These are phyloP conservation scores for Delitschia confertaspora DNA, from an alignment of 495 filamentous ascomycete species.

Conservation along the genomic window DNA sequence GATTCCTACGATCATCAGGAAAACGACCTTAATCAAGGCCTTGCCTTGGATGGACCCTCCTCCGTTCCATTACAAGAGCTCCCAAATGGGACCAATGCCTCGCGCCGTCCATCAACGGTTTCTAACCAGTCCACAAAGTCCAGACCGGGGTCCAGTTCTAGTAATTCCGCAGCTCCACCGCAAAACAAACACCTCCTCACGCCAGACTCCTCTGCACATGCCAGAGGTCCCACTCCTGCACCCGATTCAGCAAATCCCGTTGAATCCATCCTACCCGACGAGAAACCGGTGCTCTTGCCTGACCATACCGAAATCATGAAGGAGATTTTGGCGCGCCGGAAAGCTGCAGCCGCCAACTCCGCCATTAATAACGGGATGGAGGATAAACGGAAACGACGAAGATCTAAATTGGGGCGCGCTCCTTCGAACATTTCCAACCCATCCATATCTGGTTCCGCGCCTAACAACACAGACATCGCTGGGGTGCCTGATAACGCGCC, in stretches of 20 bases:
- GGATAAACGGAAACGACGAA: constrained; percentile 6
- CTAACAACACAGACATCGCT: background rate
- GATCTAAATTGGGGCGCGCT: constrained; percentile 22
- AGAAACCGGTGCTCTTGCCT: background rate
- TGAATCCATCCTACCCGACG: background rate
- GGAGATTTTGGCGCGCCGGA: constrained; percentile 8
- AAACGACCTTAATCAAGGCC: background rate
- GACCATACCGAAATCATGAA: constrained; percentile 2
- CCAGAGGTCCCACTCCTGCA: constrained; percentile 4
- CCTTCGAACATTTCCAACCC: constrained; percentile 12
- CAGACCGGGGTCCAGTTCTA: constrained; percentile 9
- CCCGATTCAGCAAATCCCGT: constrained; percentile 16
- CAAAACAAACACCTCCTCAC: constrained; percentile 3
- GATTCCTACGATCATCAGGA: background rate
- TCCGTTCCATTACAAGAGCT: constrained; percentile 24
- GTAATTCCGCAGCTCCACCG: background rate
- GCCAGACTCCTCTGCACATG: background rate
- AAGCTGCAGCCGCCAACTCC: constrained; percentile 13
- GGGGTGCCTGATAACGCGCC: too few relatives aligned
- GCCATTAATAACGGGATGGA: background rate
- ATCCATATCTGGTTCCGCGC: constrained; percentile 12
- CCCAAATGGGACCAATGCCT: constrained; percentile 24
- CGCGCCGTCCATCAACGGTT: constrained; percentile 18
- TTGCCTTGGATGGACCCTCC: constrained; percentile 4
- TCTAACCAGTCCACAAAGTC: constrained; percentile 11